Evolutionary conservation across 2,329 filamentous ascomycete species (phyloP).

Genomic region (Pseudocercospora fuligena): DNA sequence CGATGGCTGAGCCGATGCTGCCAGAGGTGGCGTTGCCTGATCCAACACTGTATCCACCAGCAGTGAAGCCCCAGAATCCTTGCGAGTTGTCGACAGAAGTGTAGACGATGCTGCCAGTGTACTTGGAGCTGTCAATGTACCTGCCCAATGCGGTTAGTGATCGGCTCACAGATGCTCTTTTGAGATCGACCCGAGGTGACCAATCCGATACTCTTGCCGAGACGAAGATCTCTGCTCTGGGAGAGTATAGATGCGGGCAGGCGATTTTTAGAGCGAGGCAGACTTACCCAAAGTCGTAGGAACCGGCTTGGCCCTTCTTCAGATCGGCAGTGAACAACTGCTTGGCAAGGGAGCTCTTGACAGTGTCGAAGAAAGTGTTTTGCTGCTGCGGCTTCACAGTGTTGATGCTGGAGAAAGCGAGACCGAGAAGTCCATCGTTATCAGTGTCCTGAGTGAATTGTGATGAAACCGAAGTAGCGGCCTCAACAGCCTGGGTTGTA

Average conservation of each 20-base stretch:
- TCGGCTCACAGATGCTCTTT: constrained; percentile 2
- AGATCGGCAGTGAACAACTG: constrained; percentile 64
- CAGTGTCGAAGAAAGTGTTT: constrained; percentile 66
- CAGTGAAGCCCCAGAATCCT: constrained; percentile 67
- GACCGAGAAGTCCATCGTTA: constrained; percentile 65
- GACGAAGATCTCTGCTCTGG: neutral
- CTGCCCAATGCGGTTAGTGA: constrained; percentile 43
- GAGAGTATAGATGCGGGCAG: neutral
- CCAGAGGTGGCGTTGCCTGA: constrained; percentile 44
- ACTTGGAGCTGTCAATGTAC: constrained; percentile 61
- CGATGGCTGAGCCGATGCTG: constrained; percentile 62
- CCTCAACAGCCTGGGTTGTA: constrained; percentile 67
- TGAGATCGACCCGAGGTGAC: constrained; percentile 7
- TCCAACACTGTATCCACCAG: constrained; percentile 62
- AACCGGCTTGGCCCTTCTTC: constrained; percentile 58
- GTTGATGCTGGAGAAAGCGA: constrained; percentile 65
- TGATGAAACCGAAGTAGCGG: constrained; percentile 63
- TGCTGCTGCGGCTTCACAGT: constrained; percentile 57
- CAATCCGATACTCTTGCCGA: neutral
- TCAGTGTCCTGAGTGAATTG: constrained; percentile 57
- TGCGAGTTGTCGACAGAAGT: constrained; percentile 60
- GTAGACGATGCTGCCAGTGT: constrained; percentile 63
- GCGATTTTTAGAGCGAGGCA: constrained; percentile 35
- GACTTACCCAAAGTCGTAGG: constrained; percentile 62
- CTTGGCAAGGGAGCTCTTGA: constrained; percentile 55